Conservation (phyloP, 495 filamentous ascomycete genomes). For the Zalerion maritima region DNA sequence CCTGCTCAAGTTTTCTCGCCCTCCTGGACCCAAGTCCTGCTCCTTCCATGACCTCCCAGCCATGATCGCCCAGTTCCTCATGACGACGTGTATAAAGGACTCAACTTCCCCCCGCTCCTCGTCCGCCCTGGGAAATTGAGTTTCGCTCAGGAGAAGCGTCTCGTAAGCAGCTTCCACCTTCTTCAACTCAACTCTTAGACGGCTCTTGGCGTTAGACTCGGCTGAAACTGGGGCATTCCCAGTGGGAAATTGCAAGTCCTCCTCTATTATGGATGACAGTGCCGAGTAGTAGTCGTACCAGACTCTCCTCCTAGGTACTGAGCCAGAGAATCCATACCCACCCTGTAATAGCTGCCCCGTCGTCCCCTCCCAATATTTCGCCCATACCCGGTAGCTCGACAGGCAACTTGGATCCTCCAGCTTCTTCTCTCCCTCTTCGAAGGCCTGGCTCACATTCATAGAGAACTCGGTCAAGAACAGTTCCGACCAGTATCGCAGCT, state of each 20-base stretch:
- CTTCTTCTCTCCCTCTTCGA: constrained; percentile 27
- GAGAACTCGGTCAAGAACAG: constrained; percentile 58
- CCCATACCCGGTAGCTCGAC: constrained; percentile 46
- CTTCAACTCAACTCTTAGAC: constrained; percentile 57
- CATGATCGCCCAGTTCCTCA: constrained; percentile 70
- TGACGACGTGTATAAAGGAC: constrained; percentile 62
- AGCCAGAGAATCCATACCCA: constrained; percentile 30
- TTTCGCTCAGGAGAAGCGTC: constrained; percentile 53
- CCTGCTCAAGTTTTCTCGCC: constrained; percentile 53
- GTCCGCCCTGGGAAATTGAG: constrained; percentile 69
- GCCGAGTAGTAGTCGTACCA: constrained; percentile 74
- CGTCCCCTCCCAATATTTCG: constrained; percentile 37
- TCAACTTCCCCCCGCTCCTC: constrained; percentile 62
- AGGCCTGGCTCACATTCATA: constrained; percentile 43
- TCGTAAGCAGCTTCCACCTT: constrained; percentile 63
- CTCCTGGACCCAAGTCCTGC: constrained; percentile 63
- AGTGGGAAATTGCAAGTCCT: constrained; percentile 34
- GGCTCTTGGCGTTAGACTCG: constrained; percentile 39
- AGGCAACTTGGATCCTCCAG: constrained; percentile 36
- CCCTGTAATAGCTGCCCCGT: constrained; percentile 23
- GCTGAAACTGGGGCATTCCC: constrained; percentile 24
- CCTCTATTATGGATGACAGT: constrained; percentile 49
- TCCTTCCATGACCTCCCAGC: constrained; percentile 63
- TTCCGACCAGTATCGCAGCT: constrained; percentile 65
- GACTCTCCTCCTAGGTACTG: constrained; percentile 39